Conservation (phyloP, 176 grass and related monocot genomes). For the Triticum timopheevii region DNA sequence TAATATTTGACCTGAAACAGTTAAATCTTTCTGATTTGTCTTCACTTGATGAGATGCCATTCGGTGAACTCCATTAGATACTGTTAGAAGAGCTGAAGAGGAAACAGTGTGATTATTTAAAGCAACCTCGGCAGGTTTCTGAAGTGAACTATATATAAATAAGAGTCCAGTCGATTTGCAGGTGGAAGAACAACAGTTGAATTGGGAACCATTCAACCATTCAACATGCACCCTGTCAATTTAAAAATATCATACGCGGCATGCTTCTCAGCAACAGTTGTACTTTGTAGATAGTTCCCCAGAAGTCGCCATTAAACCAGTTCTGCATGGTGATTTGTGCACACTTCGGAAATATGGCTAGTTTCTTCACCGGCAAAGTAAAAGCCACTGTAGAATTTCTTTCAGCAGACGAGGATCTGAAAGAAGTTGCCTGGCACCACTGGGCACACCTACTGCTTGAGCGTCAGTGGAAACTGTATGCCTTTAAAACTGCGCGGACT, state of each 20-base stretch:
- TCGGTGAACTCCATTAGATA: conserved; percentile 32
- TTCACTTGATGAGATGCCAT: too few species aligned
- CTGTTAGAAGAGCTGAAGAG: not conserved
- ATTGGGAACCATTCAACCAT: not conserved
- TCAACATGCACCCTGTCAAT: not conserved
- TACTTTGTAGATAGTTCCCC: not conserved
- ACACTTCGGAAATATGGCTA: conserved; percentile 11
- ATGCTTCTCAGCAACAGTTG: not conserved
- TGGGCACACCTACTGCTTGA: conserved; percentile 24
- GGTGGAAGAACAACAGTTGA: not conserved
- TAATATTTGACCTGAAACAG: not conserved
- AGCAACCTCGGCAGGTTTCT: not conserved
- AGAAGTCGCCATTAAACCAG: not conserved
- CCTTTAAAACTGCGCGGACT: conserved; percentile 2
- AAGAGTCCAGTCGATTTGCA: not conserved
- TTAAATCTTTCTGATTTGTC: not conserved
- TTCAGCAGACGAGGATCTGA: not conserved
- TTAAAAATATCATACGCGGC: not conserved
- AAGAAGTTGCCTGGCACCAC: conserved; percentile 1
- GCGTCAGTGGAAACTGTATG: conserved; percentile 33
- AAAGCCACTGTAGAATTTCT: not conserved
- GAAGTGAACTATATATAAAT: not conserved
- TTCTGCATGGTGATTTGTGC: conserved; percentile 18
- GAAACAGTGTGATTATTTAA: not conserved
- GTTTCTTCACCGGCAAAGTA: conserved; percentile 17